phyloP scores from a whole-genome alignment of 805 yeast genomes.

The Pichia membranifaciens region DNA sequence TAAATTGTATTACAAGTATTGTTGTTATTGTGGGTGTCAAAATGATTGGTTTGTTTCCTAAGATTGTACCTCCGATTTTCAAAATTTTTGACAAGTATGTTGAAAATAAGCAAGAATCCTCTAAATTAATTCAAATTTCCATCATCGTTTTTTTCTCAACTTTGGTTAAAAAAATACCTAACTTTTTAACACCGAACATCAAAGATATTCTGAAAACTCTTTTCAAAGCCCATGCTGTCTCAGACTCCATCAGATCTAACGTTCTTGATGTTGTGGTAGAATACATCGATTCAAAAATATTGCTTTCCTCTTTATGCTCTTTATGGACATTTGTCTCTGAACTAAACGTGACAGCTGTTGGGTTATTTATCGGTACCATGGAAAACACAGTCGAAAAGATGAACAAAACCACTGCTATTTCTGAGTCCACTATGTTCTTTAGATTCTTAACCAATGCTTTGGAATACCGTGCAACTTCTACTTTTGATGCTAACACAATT shows the following conservation, averaged over 20 bases:
- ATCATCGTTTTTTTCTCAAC: conserved; percentile 67
- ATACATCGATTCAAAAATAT: conserved; percentile 59
- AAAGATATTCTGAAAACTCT: conserved; percentile 55
- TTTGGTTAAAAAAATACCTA: conserved; percentile 76
- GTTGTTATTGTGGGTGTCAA: conserved; percentile 78
- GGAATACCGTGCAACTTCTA: conserved; percentile 57
- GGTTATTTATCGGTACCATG: conserved; percentile 62
- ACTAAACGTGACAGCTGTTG: conserved; percentile 46
- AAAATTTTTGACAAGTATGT: conserved; percentile 46
- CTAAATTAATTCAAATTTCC: conserved; percentile 57
- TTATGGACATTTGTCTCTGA: conserved; percentile 49
- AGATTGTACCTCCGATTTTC: conserved; percentile 71
- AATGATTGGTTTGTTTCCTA: conserved; percentile 77
- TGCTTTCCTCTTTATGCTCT: conserved; percentile 54
- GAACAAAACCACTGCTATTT: conserved; percentile 71
- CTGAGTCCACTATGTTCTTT: conserved; percentile 62
- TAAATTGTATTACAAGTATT: conserved; percentile 64
- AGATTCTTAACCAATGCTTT: conserved; percentile 64
- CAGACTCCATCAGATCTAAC: conserved; percentile 54
- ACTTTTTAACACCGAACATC: conserved; percentile 68
- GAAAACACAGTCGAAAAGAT: conserved; percentile 59
- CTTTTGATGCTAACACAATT: conserved; percentile 65
- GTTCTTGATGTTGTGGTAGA: conserved; percentile 57
- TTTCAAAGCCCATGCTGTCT: conserved; percentile 52
- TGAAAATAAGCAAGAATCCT: conserved; percentile 23